Evolutionary conservation across 768 basidiomycete species (phyloP).

Genomic region (Boletus subcaerulescens): DNA sequence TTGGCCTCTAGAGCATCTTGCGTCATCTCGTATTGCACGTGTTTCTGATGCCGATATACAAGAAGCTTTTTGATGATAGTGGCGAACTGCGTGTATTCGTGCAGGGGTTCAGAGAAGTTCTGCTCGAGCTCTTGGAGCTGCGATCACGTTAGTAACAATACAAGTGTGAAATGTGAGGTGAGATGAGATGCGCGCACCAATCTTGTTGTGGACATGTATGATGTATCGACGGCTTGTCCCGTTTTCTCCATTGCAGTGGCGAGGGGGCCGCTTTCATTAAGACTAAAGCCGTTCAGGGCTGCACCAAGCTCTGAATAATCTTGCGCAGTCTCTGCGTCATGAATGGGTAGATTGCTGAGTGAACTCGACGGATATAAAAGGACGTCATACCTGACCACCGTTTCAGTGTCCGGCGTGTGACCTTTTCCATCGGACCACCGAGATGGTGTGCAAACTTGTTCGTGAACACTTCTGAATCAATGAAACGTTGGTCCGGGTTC

Average conservation of each 20-base stretch:
- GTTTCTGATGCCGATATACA: slow-evolving; percentile 95
- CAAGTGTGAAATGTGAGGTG: slow-evolving; percentile 1
- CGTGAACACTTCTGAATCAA: slow-evolving; percentile 95
- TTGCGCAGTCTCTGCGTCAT: slow-evolving; percentile 63
- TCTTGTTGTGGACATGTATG: slow-evolving; percentile 88
- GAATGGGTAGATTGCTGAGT: slow-evolving; percentile 1
- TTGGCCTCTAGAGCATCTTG: slow-evolving; percentile 85
- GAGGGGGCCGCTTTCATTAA: slow-evolving; percentile 74
- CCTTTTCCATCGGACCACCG: slow-evolving; percentile 92
- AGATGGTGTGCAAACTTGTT: slow-evolving; percentile 93
- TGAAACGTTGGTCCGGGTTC: slow-evolving; percentile 90
- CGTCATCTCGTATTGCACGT: slow-evolving; percentile 96
- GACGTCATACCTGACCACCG: slow-evolving; percentile 80
- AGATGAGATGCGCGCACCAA: slow-evolving; percentile 51
- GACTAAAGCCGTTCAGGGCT: slow-evolving; percentile 86
- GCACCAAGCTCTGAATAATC: slow-evolving; percentile 92
- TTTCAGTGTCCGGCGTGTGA: slow-evolving; percentile 87
- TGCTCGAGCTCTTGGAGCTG: slow-evolving; percentile 94
- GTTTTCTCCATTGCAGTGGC: slow-evolving; percentile 92
- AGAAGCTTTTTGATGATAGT: slow-evolving; percentile 92
- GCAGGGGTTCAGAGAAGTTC: slow-evolving; percentile 92
- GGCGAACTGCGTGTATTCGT: slow-evolving; percentile 95
- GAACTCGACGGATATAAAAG: not conserved
- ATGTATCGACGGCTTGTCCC: slow-evolving; percentile 93
- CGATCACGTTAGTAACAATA: slow-evolving; percentile 7